phyloP scores from a whole-genome alignment of 371 early-diverging fungal species.

The Phascolomyces articulosus region DNA sequence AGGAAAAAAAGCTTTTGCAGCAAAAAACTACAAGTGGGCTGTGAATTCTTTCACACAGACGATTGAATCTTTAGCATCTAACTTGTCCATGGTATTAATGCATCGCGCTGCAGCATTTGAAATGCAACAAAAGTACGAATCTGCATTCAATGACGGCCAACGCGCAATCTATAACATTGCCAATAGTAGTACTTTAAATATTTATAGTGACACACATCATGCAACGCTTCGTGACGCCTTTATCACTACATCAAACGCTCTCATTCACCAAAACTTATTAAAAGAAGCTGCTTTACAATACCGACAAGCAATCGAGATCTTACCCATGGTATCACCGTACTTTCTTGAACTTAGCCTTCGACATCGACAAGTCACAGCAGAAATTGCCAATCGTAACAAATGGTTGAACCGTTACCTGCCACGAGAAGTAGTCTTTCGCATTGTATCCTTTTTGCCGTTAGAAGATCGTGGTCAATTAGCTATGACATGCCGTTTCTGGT shows the following conservation, averaged over 20 bases:
- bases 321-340: no score
- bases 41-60: background rate
- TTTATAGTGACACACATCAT: no score
- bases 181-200: no score
- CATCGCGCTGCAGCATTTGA: constrained; percentile 1
- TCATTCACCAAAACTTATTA: background rate
- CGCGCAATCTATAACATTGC: background rate
- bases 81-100: background rate
- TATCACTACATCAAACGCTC: background rate
- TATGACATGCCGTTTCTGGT: background rate
- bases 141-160: background rate
- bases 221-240: background rate
- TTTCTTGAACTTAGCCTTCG: no score
- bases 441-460: background rate
- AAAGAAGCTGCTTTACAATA: background rate
- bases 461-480: background rate
- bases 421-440: background rate
- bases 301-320: background rate
- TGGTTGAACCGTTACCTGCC: background rate
- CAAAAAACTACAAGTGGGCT: background rate
- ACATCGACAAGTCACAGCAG: background rate
- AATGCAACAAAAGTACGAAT: background rate
- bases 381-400: background rate
- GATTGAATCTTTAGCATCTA: background rate
- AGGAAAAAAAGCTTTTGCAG: background rate